These are phyloP conservation scores for Neurospora hispaniola DNA, from an alignment of 495 filamentous ascomycete genomes.

Conservation along the genomic window DNA sequence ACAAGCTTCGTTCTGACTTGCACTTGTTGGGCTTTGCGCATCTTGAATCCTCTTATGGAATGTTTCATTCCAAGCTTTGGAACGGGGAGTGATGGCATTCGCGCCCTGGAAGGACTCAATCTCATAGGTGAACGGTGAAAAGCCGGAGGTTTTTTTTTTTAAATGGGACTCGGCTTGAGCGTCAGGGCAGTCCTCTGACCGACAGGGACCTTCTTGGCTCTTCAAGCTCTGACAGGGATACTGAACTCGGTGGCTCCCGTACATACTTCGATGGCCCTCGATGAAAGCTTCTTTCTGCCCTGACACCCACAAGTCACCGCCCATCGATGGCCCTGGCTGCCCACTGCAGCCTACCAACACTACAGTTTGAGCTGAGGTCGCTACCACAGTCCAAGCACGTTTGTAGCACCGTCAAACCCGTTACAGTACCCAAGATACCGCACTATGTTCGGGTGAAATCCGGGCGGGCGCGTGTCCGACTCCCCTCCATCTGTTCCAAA, in stretches of 20 bases:
- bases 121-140: not conserved
- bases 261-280: not conserved
- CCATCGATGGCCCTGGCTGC: not conserved
- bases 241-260: not conserved
- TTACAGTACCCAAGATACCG: not conserved
- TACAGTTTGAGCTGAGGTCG: not conserved
- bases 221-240: not conserved
- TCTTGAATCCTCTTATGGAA: not conserved
- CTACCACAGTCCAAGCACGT: not conserved
- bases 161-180: not conserved
- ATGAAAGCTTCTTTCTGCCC: not conserved
- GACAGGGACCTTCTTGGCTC: not conserved
- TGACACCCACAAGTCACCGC: not conserved
- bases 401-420: not conserved
- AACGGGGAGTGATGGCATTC: not conserved
- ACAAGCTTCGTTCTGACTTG: not conserved
- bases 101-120: not conserved
- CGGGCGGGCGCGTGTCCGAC: not conserved
- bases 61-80: not conserved
- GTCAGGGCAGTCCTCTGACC: not conserved
- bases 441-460: not conserved
- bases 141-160: not conserved
- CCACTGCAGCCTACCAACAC: not conserved
- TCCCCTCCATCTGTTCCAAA: not conserved
- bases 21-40: not conserved